Percentiles rank a stretch among this genome's conserved stretches.
Conservation (phyloP, 768 basidiomycete species). For the Holtermanniella nyarrowii region DNA sequence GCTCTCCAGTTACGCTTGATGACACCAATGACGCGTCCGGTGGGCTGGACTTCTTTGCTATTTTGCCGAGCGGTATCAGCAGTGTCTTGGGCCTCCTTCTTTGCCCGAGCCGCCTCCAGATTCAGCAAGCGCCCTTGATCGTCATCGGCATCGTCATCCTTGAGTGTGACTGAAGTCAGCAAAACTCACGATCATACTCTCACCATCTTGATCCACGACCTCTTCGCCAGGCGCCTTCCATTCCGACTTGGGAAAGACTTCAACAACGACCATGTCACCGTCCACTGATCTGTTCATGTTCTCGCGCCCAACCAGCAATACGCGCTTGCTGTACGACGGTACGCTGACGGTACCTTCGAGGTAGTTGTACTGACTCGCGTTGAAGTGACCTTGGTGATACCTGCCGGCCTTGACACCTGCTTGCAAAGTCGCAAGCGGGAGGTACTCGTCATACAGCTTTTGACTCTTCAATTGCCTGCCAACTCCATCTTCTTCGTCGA, state of each 20-base stretch:
- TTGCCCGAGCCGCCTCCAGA: slow-evolving; percentile 44
- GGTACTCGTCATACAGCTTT: slow-evolving; percentile 66
- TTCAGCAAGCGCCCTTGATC: slow-evolving; percentile 39
- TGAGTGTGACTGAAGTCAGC: slow-evolving; percentile 54
- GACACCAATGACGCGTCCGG: slow-evolving; percentile 80
- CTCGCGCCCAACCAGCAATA: slow-evolving; percentile 76
- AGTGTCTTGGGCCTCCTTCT: slow-evolving; percentile 34
- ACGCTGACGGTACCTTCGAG: slow-evolving; percentile 81
- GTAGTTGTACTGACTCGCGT: slow-evolving; percentile 90
- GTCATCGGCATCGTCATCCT: slow-evolving; percentile 77
- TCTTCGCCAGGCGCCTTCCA: slow-evolving; percentile 90
- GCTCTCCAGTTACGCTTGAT: slow-evolving; percentile 94
- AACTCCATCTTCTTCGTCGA: slow-evolving; percentile 46
- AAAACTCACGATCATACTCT: slow-evolving; percentile 18
- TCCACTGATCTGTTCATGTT: slow-evolving; percentile 93
- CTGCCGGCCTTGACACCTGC: slow-evolving; percentile 78
- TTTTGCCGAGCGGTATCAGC: slow-evolving; percentile 34
- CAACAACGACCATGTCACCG: slow-evolving; percentile 83
- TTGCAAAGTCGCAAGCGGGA: slow-evolving; percentile 57
- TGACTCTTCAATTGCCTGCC: slow-evolving; percentile 12
- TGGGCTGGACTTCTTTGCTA: slow-evolving; percentile 63
- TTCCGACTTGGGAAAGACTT: slow-evolving; percentile 72
- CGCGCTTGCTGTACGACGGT: slow-evolving; percentile 60
- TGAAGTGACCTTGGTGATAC: slow-evolving; percentile 87
- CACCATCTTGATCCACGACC: slow-evolving; percentile 86